Conservation (phyloP, 2,329 filamentous ascomycete species). For the Graphium sp. region DNA sequence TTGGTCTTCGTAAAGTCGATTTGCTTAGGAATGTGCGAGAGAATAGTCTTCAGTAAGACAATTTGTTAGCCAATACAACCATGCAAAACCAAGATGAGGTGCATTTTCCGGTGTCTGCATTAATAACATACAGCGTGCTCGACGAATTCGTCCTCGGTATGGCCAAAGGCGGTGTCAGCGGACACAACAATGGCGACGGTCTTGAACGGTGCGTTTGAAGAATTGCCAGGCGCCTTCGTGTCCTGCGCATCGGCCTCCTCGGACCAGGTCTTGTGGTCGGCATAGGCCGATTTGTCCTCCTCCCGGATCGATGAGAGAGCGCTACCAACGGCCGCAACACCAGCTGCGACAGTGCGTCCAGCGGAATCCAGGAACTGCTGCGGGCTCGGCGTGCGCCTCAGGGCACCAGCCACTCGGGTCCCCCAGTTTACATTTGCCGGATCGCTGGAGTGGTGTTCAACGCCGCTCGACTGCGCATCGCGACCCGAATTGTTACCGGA, state of each 20-base stretch:
- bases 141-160: slow-evolving; percentile 40
- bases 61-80: slow-evolving; percentile 6
- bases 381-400: slow-evolving; percentile 70
- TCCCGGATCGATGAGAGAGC: slow-evolving; percentile 72
- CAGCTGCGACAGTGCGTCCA: slow-evolving; percentile 63
- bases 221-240: slow-evolving; percentile 16
- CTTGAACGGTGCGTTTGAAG: slow-evolving; percentile 6
- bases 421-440: slow-evolving; percentile 41
- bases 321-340: slow-evolving; percentile 68
- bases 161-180: slow-evolving; percentile 48
- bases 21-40: slow-evolving; percentile 72
- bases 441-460: slow-evolving; percentile 11
- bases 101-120: not conserved
- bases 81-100: slow-evolving; percentile 7
- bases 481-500: not conserved
- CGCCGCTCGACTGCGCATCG: not conserved
- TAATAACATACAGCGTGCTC: slow-evolving; percentile 61
- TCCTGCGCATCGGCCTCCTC: slow-evolving; percentile 66
- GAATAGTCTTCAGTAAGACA: slow-evolving; percentile 44
- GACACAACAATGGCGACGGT: slow-evolving; percentile 82
- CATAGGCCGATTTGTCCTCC: slow-evolving; percentile 64
- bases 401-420: slow-evolving; percentile 61
- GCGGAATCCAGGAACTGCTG: slow-evolving; percentile 79
- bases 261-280: slow-evolving; percentile 81
- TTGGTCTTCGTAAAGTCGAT: slow-evolving; percentile 58